phyloP scores from a whole-genome alignment of 208 protist species.

The Phytomonas francai region DNA sequence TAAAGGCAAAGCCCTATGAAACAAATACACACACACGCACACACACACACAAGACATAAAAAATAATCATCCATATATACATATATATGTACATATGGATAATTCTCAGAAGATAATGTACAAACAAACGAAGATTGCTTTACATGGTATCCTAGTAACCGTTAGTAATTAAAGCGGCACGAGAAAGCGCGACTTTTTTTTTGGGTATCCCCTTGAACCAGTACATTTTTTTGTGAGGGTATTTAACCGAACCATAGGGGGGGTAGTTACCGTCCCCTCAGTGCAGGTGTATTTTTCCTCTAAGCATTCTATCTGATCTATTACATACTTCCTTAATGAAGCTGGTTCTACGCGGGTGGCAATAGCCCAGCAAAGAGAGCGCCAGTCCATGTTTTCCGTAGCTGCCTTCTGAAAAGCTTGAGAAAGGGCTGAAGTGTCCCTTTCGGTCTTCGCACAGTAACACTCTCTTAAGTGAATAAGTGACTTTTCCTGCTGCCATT shows the following conservation, averaged over 20 bases:
- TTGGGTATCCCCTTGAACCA: neutral
- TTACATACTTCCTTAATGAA: neutral
- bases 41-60: neutral
- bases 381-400: neutral
- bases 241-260: neutral
- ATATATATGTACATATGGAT: slow-evolving; percentile 1
- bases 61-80: neutral
- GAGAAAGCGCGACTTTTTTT: neutral
- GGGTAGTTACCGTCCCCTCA: neutral
- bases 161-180: neutral
- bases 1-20: neutral
- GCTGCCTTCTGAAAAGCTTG: neutral
- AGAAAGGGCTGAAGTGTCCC: neutral
- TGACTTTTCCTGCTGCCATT: neutral
- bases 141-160: neutral
- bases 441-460: neutral
- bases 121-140: neutral
- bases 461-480: neutral
- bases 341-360: neutral
- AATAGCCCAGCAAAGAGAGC: neutral
- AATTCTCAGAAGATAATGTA: slow-evolving; percentile 1
- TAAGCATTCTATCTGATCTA: neutral
- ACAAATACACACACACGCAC: neutral
- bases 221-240: neutral
- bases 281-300: neutral